Evolutionary conservation across 2,329 filamentous ascomycete species (phyloP), one percentile per base, ranked within the genome.

Genomic region (Fusarium sp.): DNA sequence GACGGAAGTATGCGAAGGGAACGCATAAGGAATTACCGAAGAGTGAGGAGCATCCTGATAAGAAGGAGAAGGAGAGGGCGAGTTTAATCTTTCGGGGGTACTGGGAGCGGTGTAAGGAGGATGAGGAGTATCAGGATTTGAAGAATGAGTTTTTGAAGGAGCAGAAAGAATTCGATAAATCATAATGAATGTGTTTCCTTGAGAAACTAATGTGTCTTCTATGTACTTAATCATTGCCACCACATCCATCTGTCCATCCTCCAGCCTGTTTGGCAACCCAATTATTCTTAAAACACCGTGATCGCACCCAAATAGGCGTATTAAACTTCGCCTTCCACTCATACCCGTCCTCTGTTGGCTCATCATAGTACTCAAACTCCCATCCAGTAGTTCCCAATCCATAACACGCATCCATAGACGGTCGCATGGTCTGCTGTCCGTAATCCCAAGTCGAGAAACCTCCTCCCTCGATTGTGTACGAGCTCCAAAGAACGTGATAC

Each of bases 1-100:
- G 88, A 1, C 81, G 83, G 27, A 90, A 89, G 72, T 88, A 89
- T 56, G 68, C 60, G 12, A 69, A 66, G 11, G 57, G 59, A 0
- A 68, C 63, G 0, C 49, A 40, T 3, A 59, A 71, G 8, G 69
- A 73, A 9, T 30, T 75, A 0, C 72, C 71, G 0, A 56, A 47
- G 30, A 72, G 72, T 25, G 50, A 58, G 6, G 42, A 28, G 10
- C 68, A 72, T 48, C 50, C 63, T 1, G 71, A 69, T 20, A 73
- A 63, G 11, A 50, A 63, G 3, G 71, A 74, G 9, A 75, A 75
- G 30, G 49, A 68, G 50, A 57, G 45, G 25, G 66, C 72, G 3
- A 74, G 72, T 21, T 43, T 47, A 34, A 66, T 75, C 9, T 75
- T 75, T 27, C 53, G 57, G 2, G 41, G 40, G 2, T 70, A 71